Percentiles rank a stretch among this genome's conserved stretches.
These are phyloP conservation scores for Kondoa subrosea DNA, from an alignment of 768 basidiomycete species.

Conservation along the genomic window DNA sequence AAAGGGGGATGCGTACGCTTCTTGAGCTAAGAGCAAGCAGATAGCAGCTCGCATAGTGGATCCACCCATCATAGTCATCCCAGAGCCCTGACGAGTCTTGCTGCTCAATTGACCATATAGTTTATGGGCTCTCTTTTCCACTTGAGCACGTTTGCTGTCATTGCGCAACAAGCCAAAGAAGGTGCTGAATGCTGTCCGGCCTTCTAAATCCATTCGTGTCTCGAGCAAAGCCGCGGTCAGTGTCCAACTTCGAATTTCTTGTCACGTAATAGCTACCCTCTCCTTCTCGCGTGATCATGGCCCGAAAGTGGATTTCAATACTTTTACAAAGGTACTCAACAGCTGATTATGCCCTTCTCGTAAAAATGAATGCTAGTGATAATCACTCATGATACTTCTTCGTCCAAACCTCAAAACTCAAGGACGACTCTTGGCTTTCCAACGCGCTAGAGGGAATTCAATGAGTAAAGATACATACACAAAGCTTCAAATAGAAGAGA, in stretches of 20 bases:
- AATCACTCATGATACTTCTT: no score
- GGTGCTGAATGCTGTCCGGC: background rate
- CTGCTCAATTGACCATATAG: background rate
- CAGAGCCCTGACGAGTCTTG: background rate
- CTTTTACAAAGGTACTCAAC: slow-evolving; percentile 82
- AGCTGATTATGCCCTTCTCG: no score
- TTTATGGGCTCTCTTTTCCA: background rate
- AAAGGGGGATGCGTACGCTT: background rate
- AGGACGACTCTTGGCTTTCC: no score
- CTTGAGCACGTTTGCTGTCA: background rate
- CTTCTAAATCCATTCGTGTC: background rate
- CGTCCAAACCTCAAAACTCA: background rate
- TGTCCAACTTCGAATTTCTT: background rate
- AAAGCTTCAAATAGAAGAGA: no score
- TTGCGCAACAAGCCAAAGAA: background rate
- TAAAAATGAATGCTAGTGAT: no score
- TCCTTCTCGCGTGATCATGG: background rate
- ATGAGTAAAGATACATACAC: no score
- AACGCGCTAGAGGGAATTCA: no score
- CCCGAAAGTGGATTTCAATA: slow-evolving; percentile 66
- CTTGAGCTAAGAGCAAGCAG: background rate
- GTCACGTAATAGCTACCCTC: background rate
- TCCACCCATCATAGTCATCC: background rate
- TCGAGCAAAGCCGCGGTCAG: background rate
- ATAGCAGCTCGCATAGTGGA: background rate